Evolutionary conservation across 1,284 basidiomycete genomes (phyloP).

Genomic region (Ceratobasidium sp.): DNA sequence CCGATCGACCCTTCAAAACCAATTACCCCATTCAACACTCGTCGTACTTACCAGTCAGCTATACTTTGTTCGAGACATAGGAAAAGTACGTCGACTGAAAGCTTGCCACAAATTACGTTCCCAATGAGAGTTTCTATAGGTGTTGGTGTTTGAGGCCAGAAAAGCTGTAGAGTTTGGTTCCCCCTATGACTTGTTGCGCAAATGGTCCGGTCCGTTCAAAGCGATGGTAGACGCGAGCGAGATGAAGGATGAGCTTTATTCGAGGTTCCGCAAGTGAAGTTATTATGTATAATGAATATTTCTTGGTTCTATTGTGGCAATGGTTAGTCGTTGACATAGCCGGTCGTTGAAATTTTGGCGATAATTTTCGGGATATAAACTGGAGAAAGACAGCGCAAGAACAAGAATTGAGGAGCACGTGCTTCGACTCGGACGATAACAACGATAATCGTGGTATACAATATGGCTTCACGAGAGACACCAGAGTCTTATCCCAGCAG

Average conservation of each 20-base stretch:
- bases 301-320: background rate
- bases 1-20: background rate
- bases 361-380: too few relatives aligned
- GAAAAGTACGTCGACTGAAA: background rate
- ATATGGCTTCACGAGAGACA: too few relatives aligned
- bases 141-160: background rate
- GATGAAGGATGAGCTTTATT: background rate
- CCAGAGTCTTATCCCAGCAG: too few relatives aligned
- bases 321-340: too few relatives aligned
- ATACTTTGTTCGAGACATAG: background rate
- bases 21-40: background rate
- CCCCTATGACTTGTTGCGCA: constrained; percentile 1
- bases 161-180: constrained; percentile 1
- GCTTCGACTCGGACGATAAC: too few relatives aligned
- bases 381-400: too few relatives aligned
- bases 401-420: too few relatives aligned
- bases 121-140: background rate
- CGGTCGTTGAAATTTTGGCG: too few relatives aligned
- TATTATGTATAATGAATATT: background rate
- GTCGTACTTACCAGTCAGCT: background rate
- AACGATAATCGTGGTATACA: too few relatives aligned
- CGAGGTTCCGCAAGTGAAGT: background rate
- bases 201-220: constrained; percentile 19
- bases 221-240: constrained; percentile 19
- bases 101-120: too few relatives aligned